Conservation (phyloP, 495 filamentous ascomycete species). For the Talaromyces proteolyticus region DNA sequence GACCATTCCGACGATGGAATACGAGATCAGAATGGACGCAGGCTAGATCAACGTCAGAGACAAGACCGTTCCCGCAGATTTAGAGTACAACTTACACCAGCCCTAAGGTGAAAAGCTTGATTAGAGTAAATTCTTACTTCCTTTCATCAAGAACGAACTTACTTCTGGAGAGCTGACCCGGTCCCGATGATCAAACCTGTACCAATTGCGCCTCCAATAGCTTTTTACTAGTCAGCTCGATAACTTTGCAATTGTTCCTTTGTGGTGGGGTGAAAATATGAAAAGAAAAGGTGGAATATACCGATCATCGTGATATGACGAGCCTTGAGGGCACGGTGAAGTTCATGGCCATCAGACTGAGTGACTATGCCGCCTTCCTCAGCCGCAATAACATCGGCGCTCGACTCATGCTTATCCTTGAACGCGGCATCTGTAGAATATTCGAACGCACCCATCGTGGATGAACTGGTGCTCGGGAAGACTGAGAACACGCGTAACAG, state of each 20-base stretch:
- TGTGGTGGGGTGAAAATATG: neutral
- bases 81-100: conserved; percentile 24
- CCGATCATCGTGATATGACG: conserved; percentile 82
- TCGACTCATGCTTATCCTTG: neutral
- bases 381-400: conserved; percentile 16
- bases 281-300: conserved; percentile 7
- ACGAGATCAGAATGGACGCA: conserved; percentile 66
- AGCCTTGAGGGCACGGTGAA: conserved; percentile 68
- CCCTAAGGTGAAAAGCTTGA: conserved; percentile 14
- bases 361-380: conserved; percentile 18
- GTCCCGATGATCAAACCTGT: conserved; percentile 67
- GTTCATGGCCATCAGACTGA: conserved; percentile 22
- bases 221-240: conserved; percentile 21
- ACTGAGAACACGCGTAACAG: no score
- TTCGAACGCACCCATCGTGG: neutral
- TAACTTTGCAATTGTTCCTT: neutral
- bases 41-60: conserved; percentile 46
- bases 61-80: neutral
- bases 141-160: conserved; percentile 10
- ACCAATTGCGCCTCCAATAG: conserved; percentile 83
- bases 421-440: neutral
- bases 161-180: conserved; percentile 56
- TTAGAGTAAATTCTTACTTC: neutral
- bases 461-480: neutral
- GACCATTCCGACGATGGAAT: conserved; percentile 52